These are phyloP conservation scores for Pythium aristosporum DNA, from an alignment of 352 stramenopile genomes.

Conservation along the genomic window DNA sequence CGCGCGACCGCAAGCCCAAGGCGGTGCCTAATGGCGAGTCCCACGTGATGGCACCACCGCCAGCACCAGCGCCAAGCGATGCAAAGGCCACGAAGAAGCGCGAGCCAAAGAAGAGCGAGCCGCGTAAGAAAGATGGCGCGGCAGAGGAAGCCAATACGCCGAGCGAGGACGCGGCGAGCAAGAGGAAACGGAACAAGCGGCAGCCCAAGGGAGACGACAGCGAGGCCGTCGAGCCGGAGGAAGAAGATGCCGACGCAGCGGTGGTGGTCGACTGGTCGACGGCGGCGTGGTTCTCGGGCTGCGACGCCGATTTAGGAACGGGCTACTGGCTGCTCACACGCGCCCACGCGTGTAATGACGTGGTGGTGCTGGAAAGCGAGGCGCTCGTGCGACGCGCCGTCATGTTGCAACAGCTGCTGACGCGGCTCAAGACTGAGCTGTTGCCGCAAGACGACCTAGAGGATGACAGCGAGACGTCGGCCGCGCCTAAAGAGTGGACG, in stretches of 20 bases:
- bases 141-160: conserved; percentile 1
- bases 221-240: background rate
- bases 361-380: conserved; percentile 30
- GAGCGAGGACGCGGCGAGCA: background rate
- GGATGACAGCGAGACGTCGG: conserved; percentile 14
- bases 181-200: background rate
- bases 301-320: conserved; percentile 43
- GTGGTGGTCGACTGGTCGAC: conserved; percentile 31
- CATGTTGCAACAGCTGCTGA: conserved; percentile 35
- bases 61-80: background rate
- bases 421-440: conserved; percentile 40
- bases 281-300: conserved; percentile 45
- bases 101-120: conserved; percentile 6
- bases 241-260: background rate
- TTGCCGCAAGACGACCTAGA: conserved; percentile 31
- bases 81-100: background rate
- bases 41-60: background rate
- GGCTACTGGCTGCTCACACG: conserved; percentile 61
- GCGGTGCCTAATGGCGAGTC: background rate
- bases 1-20: conserved; percentile 5
- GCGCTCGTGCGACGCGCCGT: conserved; percentile 35
- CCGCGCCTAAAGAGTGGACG: conserved; percentile 1
- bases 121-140: background rate
- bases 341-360: conserved; percentile 44
- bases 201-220: background rate